Evolutionary conservation across 768 basidiomycete genomes (phyloP).

Genomic region (Lepiota brunneoincarnata): DNA sequence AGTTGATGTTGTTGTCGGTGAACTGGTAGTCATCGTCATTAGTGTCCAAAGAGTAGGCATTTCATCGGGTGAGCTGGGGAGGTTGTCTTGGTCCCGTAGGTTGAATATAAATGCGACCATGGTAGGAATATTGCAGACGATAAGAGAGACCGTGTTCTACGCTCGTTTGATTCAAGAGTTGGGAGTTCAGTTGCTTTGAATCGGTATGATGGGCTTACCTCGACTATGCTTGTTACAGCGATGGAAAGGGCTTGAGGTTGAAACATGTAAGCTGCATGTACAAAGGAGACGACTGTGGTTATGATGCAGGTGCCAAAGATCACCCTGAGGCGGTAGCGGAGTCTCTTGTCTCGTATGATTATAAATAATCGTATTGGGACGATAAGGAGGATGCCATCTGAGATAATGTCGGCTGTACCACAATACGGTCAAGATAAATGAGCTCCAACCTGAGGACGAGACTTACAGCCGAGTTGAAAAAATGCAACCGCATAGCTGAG

Average conservation of each 20-base stretch:
- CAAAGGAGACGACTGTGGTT: slow-evolving; percentile 45
- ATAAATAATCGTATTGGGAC: slow-evolving; percentile 44
- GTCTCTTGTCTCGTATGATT: slow-evolving; percentile 32
- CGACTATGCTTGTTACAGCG: slow-evolving; percentile 39
- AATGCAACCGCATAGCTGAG: neutral
- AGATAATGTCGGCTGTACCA: slow-evolving; percentile 40
- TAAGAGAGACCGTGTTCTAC: slow-evolving; percentile 32
- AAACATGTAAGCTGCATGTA: slow-evolving; percentile 45
- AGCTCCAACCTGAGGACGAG: slow-evolving; percentile 22
- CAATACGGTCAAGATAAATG: neutral
- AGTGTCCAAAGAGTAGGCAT: neutral
- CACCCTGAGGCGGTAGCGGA: slow-evolving; percentile 40
- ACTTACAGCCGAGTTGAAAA: slow-evolving; percentile 6
- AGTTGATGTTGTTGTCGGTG: too few species aligned
- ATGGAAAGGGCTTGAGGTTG: slow-evolving; percentile 23
- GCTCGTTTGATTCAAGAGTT: neutral
- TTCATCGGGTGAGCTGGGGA: neutral
- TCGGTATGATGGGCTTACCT: slow-evolving; percentile 26
- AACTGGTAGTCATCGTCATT: neutral
- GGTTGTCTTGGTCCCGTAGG: slow-evolving; percentile 2
- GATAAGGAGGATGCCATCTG: slow-evolving; percentile 42
- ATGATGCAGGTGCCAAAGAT: slow-evolving; percentile 55
- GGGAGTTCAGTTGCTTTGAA: neutral
- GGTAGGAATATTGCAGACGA: slow-evolving; percentile 39
- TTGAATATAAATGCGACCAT: slow-evolving; percentile 24